Conservation (phyloP, 805 yeast species). For the Starmera amethionina region DNA sequence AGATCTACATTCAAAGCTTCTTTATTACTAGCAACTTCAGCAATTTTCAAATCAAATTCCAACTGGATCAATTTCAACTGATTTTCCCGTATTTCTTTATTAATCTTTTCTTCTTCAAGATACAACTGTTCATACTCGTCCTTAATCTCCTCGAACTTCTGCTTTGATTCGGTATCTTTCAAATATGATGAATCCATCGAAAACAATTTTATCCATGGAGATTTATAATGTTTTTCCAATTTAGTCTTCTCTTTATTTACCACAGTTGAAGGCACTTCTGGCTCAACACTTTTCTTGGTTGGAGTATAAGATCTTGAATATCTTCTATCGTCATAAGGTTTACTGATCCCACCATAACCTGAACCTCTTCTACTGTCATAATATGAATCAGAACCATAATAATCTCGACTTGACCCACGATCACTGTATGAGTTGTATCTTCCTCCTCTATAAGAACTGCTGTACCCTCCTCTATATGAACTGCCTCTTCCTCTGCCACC, state of each 20-base stretch:
- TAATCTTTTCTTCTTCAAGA: conserved; percentile 14
- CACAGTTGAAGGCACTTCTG: neutral
- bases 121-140: conserved; percentile 8
- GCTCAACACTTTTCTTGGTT: neutral
- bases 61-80: conserved; percentile 12
- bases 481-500: neutral
- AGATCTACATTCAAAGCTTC: conserved; percentile 23
- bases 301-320: neutral
- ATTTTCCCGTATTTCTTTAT: conserved; percentile 14
- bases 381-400: neutral
- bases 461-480: neutral
- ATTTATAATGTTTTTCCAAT: neutral
- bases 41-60: conserved; percentile 18
- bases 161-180: neutral
- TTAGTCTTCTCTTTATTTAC: neutral
- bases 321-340: neutral
- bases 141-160: conserved; percentile 2
- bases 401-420: neutral
- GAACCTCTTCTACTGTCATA: neutral
- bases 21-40: conserved; percentile 19
- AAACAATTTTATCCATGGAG: conserved; percentile 9
- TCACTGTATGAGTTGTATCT: too few relatives aligned
- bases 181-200: conserved; percentile 2
- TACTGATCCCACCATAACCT: neutral
- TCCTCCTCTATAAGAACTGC: neutral